Evolutionary conservation across 1,284 basidiomycete species (phyloP).

Genomic region (Heterobasidion occidentale): DNA sequence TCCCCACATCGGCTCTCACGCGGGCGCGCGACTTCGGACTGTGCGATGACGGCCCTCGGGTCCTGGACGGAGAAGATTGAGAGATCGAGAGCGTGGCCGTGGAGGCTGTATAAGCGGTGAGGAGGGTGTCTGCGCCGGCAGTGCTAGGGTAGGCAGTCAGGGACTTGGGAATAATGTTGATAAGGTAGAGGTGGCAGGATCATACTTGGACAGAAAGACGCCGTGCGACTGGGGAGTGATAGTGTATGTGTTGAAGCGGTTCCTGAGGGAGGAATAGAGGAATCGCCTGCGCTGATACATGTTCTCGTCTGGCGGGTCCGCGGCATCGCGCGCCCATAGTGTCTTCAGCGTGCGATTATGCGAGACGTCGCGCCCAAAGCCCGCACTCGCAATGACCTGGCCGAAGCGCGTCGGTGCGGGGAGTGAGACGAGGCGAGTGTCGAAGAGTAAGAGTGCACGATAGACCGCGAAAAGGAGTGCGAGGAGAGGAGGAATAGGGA

Average conservation of each 20-base stretch:
- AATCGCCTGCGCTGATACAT: slow-evolving; percentile 30
- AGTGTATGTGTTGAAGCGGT: slow-evolving; percentile 43
- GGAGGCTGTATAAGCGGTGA: slow-evolving; percentile 54
- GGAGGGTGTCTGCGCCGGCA: slow-evolving; percentile 57
- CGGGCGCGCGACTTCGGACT: slow-evolving; percentile 51
- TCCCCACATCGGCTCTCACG: slow-evolving; percentile 55
- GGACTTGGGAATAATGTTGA: no score
- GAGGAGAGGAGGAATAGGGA: no score
- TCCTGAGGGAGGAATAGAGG: slow-evolving; percentile 33
- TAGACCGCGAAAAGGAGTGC: no score
- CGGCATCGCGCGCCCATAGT: slow-evolving; percentile 59
- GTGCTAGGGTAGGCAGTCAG: slow-evolving; percentile 20
- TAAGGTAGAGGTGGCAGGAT: slow-evolving; percentile 1
- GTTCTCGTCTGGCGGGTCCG: slow-evolving; percentile 56
- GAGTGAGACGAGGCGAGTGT: slow-evolving; percentile 55
- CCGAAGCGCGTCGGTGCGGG: slow-evolving; percentile 44
- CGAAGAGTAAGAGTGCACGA: slow-evolving; percentile 55
- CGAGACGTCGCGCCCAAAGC: slow-evolving; percentile 56
- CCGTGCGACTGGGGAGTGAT: slow-evolving; percentile 54
- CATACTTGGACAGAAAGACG: slow-evolving; percentile 57
- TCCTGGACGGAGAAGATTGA: slow-evolving; percentile 67
- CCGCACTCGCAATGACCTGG: slow-evolving; percentile 61
- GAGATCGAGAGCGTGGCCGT: slow-evolving; percentile 63
- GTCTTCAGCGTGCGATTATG: slow-evolving; percentile 59
- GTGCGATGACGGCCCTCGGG: slow-evolving; percentile 56